phyloP scores from a whole-genome alignment of 495 filamentous ascomycete genomes.

The Lasiosphaeria ovina region DNA sequence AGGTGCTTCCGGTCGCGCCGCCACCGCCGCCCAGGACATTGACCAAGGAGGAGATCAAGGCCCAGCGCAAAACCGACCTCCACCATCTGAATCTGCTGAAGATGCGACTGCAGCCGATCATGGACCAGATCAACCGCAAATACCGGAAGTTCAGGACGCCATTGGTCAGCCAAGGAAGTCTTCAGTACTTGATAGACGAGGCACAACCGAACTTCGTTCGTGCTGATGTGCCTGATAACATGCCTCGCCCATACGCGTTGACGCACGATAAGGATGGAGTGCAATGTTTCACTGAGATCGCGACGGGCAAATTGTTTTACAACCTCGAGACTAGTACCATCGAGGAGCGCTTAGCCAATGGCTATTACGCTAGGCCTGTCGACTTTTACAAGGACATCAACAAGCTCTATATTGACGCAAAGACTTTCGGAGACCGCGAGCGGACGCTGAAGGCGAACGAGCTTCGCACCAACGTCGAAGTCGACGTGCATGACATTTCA shows the following conservation, averaged over 20 bases:
- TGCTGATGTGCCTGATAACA: slow-evolving; percentile 66
- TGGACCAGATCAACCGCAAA: slow-evolving; percentile 86
- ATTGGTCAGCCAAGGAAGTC: slow-evolving; percentile 67
- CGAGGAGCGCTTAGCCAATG: slow-evolving; percentile 90
- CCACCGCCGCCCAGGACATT: slow-evolving; percentile 59
- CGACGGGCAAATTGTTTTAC: slow-evolving; percentile 81
- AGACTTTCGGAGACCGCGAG: slow-evolving; percentile 70
- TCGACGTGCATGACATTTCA: slow-evolving; percentile 75
- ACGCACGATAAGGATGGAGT: slow-evolving; percentile 72
- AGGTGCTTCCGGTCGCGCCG: slow-evolving; percentile 71
- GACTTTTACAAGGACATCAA: slow-evolving; percentile 88
- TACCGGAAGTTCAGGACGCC: slow-evolving; percentile 82
- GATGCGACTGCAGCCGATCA: slow-evolving; percentile 81
- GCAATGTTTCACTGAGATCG: slow-evolving; percentile 63
- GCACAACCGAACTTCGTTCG: slow-evolving; percentile 74
- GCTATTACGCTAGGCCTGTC: slow-evolving; percentile 83
- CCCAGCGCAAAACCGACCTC: slow-evolving; percentile 75
- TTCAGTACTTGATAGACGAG: slow-evolving; percentile 80
- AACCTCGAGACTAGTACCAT: slow-evolving; percentile 92
- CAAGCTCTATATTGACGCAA: slow-evolving; percentile 78
- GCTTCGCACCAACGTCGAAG: slow-evolving; percentile 84
- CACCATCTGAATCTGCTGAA: slow-evolving; percentile 81
- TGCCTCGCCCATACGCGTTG: slow-evolving; percentile 71
- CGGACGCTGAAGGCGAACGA: slow-evolving; percentile 82
- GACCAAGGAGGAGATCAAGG: slow-evolving; percentile 75